phyloP scores from a whole-genome alignment of 805 yeast species.

The Isabelozyma gotoi region DNA sequence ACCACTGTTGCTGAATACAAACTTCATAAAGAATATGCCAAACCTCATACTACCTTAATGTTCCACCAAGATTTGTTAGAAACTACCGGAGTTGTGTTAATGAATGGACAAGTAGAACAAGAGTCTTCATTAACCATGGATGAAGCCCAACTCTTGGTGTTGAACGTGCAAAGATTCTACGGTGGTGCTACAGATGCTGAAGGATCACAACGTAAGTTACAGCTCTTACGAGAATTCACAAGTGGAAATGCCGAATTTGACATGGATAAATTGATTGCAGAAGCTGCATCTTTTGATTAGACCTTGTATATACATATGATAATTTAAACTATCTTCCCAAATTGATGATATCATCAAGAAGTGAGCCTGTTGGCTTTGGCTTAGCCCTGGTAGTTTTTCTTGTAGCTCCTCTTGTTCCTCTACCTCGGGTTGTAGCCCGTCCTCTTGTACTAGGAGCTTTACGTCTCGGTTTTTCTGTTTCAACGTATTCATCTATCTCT shows the following conservation, averaged over 20 bases:
- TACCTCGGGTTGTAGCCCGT: background rate
- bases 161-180: constrained; percentile 80
- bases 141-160: constrained; percentile 75
- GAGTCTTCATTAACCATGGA: constrained; percentile 65
- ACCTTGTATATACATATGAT: background rate
- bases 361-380: constrained; percentile 3
- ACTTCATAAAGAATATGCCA: constrained; percentile 85
- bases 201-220: constrained; percentile 46
- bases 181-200: constrained; percentile 59
- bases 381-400: constrained; percentile 1
- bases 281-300: constrained; percentile 70
- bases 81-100: constrained; percentile 64
- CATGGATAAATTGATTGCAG: constrained; percentile 65
- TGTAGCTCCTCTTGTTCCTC: constrained; percentile 3
- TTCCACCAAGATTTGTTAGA: constrained; percentile 77
- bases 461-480: background rate
- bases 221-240: constrained; percentile 67
- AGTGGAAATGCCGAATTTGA: constrained; percentile 64
- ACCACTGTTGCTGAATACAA: constrained; percentile 92
- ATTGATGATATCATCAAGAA: constrained; percentile 12
- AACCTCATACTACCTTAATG: constrained; percentile 89
- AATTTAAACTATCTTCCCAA: constrained; percentile 8
- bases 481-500: constrained; percentile 13
- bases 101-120: constrained; percentile 82
- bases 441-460: background rate